These are phyloP conservation scores for Salix brachista DNA, from an alignment of 345 rosid species.

Conservation along the genomic window DNA sequence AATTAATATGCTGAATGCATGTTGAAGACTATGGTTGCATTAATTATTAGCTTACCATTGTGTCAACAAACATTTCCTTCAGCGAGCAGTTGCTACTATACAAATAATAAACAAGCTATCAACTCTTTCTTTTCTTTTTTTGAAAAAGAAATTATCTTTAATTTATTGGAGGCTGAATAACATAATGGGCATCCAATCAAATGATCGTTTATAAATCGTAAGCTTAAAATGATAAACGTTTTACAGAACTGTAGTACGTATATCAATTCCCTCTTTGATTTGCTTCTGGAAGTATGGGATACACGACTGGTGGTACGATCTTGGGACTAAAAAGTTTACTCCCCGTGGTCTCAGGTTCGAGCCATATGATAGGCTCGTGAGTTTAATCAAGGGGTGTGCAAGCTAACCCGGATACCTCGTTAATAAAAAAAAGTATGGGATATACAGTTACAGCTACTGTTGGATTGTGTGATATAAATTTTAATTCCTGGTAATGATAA, in stretches of 20 bases:
- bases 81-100: neutral
- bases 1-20: neutral
- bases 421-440: neutral
- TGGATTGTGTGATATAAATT: neutral
- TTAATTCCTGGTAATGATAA: neutral
- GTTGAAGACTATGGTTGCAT: neutral
- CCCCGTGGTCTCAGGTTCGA: rapidly evolving
- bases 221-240: too few relatives aligned
- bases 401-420: too few relatives aligned
- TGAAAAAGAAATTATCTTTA: too few relatives aligned
- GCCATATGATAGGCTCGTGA: too few relatives aligned
- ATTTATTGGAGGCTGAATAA: neutral
- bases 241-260: neutral
- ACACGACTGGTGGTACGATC: too few relatives aligned
- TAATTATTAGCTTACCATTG: neutral
- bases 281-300: neutral
- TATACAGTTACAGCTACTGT: neutral
- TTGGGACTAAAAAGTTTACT: too few relatives aligned
- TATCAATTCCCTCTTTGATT: neutral
- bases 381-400: too few relatives aligned
- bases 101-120: neutral
- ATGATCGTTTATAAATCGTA: too few relatives aligned
- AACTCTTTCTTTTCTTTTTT: neutral
- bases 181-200: too few relatives aligned
- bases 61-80: neutral